Base-by-base conservation (phyloP, 345 rosid genomes). In the Gossypium anomalum region DNA sequence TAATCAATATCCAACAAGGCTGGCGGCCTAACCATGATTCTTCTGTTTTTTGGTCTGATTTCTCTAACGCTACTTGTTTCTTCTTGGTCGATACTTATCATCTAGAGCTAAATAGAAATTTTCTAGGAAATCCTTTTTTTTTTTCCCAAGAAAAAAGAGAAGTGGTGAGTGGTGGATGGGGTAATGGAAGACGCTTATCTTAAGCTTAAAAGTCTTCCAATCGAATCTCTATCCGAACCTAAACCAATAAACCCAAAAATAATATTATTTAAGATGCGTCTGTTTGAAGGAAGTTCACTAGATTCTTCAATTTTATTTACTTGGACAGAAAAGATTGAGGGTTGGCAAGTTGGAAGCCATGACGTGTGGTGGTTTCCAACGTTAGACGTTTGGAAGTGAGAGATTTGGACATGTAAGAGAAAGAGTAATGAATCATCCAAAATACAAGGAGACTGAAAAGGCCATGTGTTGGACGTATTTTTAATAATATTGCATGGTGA, bases 11-110 rank as follows among this genome's bases (percentile, higher is more conserved):
- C 11, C 3, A 51, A 44, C 17, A 17, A 11, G 13, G 59, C 45
- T 7, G 45, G 19, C 7, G 5, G 5, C 23, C 7, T 77, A 56
- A 89, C 93, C 93, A 87, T 87, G 82, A 84, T 84, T 84, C 87
- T 82, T 61, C 86, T 75, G 82, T 78, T 84, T 68, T 82, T 83
- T 41, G 86, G 89, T 83, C 77, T 86, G 76, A 86, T 73, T 82
- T 84, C 85, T 61, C 70, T 69, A 20, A 76, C 59, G 10, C 3
- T 55, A 55, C 12, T 77, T 19, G 80, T 65, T 65, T 85, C 71
- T 84, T 85, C 52, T 85, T 89, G 81, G 85, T 88, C 84, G 14
- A 45, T 20, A 67, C 52, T 76, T 53, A 70, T 71, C 78, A 68
- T 59, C 27, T 8, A 11, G 64, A 19, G 17, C 14, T 5, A 27